These are phyloP conservation scores for Daldinia loculata DNA, from an alignment of 495 filamentous ascomycete species.

Conservation along the genomic window DNA sequence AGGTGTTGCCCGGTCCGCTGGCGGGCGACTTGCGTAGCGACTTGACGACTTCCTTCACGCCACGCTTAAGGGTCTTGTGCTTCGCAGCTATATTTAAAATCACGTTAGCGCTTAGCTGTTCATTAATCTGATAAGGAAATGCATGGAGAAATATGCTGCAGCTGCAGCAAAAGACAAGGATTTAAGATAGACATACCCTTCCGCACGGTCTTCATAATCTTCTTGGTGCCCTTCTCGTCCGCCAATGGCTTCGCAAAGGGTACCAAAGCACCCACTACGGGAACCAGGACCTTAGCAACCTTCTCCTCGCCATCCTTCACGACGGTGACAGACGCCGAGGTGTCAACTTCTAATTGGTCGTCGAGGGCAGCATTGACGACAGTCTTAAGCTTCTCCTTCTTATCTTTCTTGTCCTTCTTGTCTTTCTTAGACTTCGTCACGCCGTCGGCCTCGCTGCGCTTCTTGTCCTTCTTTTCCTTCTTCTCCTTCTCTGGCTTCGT, in stretches of 20 bases:
- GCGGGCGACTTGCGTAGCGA: constrained; percentile 86
- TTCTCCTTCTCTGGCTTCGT: constrained; percentile 68
- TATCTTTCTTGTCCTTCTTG: constrained; percentile 75
- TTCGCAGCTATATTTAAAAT: constrained; percentile 73
- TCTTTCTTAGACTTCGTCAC: constrained; percentile 75
- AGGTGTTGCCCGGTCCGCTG: constrained; percentile 59
- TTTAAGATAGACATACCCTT: constrained; percentile 71
- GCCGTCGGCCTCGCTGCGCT: constrained; percentile 77
- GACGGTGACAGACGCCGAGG: constrained; percentile 46
- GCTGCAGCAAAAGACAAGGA: background rate
- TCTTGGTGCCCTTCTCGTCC: constrained; percentile 90
- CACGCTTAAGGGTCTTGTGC: constrained; percentile 91
- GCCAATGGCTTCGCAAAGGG: constrained; percentile 94
- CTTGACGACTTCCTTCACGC: constrained; percentile 99
- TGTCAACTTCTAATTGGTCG: constrained; percentile 46
- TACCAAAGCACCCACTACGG: constrained; percentile 76
- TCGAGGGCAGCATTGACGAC: constrained; percentile 63
- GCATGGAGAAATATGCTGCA: background rate
- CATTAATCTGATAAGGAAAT: background rate
- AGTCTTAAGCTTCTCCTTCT: constrained; percentile 67
- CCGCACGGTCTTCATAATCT: constrained; percentile 90
- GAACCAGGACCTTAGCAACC: constrained; percentile 57
- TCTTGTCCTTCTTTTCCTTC: constrained; percentile 83
- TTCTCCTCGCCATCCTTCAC: constrained; percentile 55
- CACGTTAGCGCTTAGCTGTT: constrained; percentile 26